Evolutionary conservation across 176 grass and related monocot genomes (phyloP).

Genomic region (Themeda triandra): DNA sequence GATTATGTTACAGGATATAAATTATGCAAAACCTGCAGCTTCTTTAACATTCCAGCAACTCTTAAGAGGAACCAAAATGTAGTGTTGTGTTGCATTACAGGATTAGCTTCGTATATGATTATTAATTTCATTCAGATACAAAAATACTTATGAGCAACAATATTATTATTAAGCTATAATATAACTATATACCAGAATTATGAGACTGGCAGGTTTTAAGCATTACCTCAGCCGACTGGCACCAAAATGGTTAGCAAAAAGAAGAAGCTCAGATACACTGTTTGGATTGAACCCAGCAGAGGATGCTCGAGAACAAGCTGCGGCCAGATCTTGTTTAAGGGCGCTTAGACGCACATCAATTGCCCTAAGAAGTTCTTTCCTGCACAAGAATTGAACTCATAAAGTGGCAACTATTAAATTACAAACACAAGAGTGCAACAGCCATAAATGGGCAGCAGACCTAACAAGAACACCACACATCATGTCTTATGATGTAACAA

Average conservation of each 20-base stretch:
- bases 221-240: constrained; percentile 68
- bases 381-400: constrained; percentile 26
- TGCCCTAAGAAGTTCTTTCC: constrained; percentile 84
- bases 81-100: not conserved
- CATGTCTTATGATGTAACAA: not conserved
- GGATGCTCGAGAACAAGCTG: constrained; percentile 74
- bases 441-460: not conserved
- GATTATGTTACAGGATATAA: not conserved
- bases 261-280: constrained; percentile 70
- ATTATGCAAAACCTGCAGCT: not conserved
- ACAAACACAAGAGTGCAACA: not conserved
- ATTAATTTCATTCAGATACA: not conserved
- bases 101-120: not conserved
- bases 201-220: constrained; percentile 18
- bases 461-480: not conserved
- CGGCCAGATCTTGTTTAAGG: constrained; percentile 82
- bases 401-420: not conserved
- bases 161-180: not conserved
- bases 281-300: constrained; percentile 72
- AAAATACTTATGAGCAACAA: not conserved
- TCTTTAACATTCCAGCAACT: not conserved
- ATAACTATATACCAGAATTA: not conserved
- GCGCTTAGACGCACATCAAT: constrained; percentile 87
- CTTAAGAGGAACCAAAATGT: constrained; percentile 4
- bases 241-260: constrained; percentile 87